Base-by-base conservation (phyloP, 23 red algal species). In the Chondrus crispus region DNA sequence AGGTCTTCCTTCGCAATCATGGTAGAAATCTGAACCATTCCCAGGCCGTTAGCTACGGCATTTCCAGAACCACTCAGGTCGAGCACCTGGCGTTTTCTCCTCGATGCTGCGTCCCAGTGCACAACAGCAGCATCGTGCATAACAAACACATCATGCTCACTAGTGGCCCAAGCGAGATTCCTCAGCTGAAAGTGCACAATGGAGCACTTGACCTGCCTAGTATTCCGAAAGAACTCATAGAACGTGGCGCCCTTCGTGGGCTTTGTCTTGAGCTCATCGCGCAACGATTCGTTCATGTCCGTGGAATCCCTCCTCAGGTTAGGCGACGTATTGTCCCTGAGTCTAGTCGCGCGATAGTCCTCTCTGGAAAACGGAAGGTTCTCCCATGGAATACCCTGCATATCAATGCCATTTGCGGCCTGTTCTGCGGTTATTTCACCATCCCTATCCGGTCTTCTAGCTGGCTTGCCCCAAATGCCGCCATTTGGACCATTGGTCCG, bases 161-260 rank as follows among this genome's bases (percentile, higher is more conserved):
- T 64, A 42, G 93, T 89, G 26, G 96, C 96, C 89, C 93, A 95
- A 39, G 95, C 88, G 64, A 98, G 82, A 74, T 98, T 94, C 10
- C 96, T 85, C 96, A 98, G 41, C 74, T 98, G 96, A 70, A 95
- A 98, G 64, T 98, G 96, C 20, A 90, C 74, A 79, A 98, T 88
- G 22, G 81, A 78, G 62, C 92, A 95, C 24, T 92, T 91, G 32
- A 98, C 96, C 66, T 81, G 78, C 24, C 96, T 63, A 2, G 96
- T 95, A 57, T 87, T 94, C 47, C 52, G 80, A 42, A 89, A 83
- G 43, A 98, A 93, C 81, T 85, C 81, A 51, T 91, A 94, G 46
- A 83, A 95, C 7, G 57, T 57, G 0, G 62, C 80, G 44, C 46
- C 63, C 60, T 50, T 64, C 33, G 46, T 47, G 13, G 62, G 76